phyloP scores from a whole-genome alignment of 768 basidiomycete genomes.

The Pholiota microspora region DNA sequence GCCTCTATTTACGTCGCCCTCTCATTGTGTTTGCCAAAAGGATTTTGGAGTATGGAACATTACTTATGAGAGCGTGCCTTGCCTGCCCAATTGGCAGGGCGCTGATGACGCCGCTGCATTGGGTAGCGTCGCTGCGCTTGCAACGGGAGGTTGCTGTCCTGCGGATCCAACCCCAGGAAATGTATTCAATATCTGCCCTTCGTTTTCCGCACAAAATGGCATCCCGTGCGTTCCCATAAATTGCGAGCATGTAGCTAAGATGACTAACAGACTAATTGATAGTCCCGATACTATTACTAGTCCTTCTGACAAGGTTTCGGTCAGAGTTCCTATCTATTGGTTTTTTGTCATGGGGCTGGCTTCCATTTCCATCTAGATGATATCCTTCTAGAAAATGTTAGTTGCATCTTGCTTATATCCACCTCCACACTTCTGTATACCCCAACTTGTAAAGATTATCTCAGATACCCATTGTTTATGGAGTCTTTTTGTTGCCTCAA shows the following conservation, averaged over 20 bases:
- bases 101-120: conserved; percentile 55
- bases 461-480: background rate
- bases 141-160: conserved; percentile 68
- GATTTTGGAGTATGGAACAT: conserved; percentile 90
- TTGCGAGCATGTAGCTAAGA: background rate
- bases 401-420: conserved; percentile 3
- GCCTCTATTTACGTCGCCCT: background rate
- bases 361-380: conserved; percentile 12
- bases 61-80: conserved; percentile 64
- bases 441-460: background rate
- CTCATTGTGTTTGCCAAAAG: conserved; percentile 28
- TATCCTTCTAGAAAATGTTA: background rate
- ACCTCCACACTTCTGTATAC: background rate
- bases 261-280: background rate
- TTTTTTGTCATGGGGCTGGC: conserved; percentile 9
- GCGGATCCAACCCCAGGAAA: conserved; percentile 55
- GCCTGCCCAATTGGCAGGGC: conserved; percentile 64
- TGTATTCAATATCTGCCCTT: conserved; percentile 57
- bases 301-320: background rate
- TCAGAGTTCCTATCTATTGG: conserved; percentile 4
- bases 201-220: conserved; percentile 66
- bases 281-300: conserved; percentile 7
- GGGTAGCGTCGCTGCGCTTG: conserved; percentile 62
- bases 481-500: background rate
- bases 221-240: conserved; percentile 50